phyloP scores from a whole-genome alignment of 176 grass and related monocot species.

The Cocos nucifera region DNA sequence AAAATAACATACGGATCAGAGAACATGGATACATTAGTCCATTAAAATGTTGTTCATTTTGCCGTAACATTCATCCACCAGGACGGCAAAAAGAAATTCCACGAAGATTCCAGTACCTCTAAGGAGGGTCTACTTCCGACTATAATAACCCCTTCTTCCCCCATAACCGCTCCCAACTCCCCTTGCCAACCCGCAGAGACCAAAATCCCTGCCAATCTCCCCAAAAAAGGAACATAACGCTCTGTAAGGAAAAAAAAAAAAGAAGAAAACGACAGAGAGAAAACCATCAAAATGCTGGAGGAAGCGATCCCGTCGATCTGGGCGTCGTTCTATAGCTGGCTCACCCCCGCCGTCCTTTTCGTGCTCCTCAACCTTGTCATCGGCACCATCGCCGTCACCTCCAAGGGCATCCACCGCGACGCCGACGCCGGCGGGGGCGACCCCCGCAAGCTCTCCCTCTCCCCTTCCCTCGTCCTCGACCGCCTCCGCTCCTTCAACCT shows the following conservation, averaged over 20 bases:
- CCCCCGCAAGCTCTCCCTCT: slow-evolving; percentile 21
- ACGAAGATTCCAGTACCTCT: no score
- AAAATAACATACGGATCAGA: no score
- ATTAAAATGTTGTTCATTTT: no score
- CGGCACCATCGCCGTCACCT: slow-evolving; percentile 87
- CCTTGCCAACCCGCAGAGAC: no score
- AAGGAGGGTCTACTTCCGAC: no score
- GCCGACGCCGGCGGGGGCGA: neutral
- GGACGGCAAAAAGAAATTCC: no score
- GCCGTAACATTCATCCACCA: no score
- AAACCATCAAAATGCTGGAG: slow-evolving; percentile 36
- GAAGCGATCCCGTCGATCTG: slow-evolving; percentile 43
- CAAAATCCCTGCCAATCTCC: no score
- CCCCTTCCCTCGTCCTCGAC: slow-evolving; percentile 62
- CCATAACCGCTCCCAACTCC: no score
- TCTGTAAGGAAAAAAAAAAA: neutral
- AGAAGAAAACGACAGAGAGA: neutral
- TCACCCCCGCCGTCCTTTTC: slow-evolving; percentile 79
- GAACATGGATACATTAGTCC: no score
- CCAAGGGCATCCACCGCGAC: slow-evolving; percentile 21
- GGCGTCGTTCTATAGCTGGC: slow-evolving; percentile 55
- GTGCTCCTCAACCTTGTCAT: slow-evolving; percentile 88
- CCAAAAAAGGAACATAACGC: no score
- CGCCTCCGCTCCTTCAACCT: slow-evolving; percentile 63
- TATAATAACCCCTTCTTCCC: no score